phyloP scores from a whole-genome alignment of 2,329 filamentous ascomycete species.

The Xylaria sp. region DNA sequence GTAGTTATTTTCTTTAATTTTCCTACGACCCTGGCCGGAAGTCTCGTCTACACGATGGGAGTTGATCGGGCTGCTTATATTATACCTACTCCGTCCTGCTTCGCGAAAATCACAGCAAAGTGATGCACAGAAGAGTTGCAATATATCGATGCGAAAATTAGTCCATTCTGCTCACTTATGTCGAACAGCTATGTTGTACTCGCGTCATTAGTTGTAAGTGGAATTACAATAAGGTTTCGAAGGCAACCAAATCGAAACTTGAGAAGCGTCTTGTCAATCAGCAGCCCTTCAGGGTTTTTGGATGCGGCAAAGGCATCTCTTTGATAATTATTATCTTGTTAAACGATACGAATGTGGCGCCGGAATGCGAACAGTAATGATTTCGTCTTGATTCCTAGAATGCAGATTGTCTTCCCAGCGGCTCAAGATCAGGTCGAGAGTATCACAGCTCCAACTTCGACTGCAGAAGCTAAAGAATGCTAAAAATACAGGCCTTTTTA shows the following conservation, averaged over 20 bases:
- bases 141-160: conserved; percentile 1
- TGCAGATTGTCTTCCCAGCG: conserved; percentile 2
- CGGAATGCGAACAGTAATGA: not conserved
- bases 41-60: not conserved
- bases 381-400: not conserved
- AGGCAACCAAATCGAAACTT: not conserved
- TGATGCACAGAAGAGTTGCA: not conserved
- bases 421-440: conserved; percentile 3
- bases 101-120: not conserved
- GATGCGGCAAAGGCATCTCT: not conserved
- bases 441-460: not conserved
- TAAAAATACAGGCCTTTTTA: not conserved
- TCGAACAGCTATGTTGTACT: not conserved
- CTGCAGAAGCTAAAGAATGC: not conserved
- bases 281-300: not conserved
- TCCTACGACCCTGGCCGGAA: not conserved
- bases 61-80: not conserved
- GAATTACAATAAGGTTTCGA: not conserved
- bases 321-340: conserved; percentile 6
- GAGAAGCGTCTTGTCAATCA: not conserved
- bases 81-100: not conserved
- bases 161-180: not conserved
- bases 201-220: not conserved
- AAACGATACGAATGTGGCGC: not conserved
- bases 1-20: not conserved